A percentile compares a stretch with the other conserved stretches of the same genome.
phyloP scores from a whole-genome alignment of 179 eudicot genomes.

The Silene coronaria region DNA sequence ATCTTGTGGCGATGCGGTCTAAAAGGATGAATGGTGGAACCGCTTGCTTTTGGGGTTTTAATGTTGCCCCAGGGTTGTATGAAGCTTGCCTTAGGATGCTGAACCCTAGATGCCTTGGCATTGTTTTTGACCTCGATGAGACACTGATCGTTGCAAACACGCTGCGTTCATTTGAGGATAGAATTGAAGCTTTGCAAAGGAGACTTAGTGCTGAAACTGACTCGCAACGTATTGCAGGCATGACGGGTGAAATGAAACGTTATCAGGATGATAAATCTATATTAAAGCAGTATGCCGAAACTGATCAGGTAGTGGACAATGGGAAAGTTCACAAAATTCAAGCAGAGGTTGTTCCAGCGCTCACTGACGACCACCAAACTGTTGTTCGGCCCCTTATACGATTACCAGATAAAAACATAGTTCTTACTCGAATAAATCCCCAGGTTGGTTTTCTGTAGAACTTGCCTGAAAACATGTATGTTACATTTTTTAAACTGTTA shows the following conservation, averaged over 20 bases:
- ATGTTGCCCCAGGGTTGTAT: conserved; percentile 52
- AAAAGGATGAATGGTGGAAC: conserved; percentile 39
- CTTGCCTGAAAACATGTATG: neutral
- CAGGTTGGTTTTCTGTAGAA: conserved; percentile 39
- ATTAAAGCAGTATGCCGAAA: conserved; percentile 91
- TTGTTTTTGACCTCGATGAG: conserved; percentile 95
- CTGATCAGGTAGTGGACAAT: conserved; percentile 78
- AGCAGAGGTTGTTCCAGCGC: conserved; percentile 78
- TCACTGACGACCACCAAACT: conserved; percentile 69
- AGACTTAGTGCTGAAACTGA: conserved; percentile 66
- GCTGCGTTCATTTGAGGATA: conserved; percentile 90
- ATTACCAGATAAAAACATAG: conserved; percentile 60
- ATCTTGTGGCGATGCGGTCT: conserved; percentile 90
- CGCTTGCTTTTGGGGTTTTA: conserved; percentile 86
- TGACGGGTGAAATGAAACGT: conserved; percentile 79
- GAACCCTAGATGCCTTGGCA: conserved; percentile 92
- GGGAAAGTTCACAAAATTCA: conserved; percentile 71
- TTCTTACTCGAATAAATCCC: conserved; percentile 80
- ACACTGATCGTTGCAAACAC: conserved; percentile 87
- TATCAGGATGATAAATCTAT: conserved; percentile 83
- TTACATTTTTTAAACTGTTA: too few species aligned
- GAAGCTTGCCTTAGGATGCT: conserved; percentile 79
- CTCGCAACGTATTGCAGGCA: conserved; percentile 68
- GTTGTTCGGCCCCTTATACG: conserved; percentile 77
- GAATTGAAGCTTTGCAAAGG: conserved; percentile 77